Base-by-base conservation (phyloP, 441 rosid genomes). In the Bruguiera hainesii region DNA sequence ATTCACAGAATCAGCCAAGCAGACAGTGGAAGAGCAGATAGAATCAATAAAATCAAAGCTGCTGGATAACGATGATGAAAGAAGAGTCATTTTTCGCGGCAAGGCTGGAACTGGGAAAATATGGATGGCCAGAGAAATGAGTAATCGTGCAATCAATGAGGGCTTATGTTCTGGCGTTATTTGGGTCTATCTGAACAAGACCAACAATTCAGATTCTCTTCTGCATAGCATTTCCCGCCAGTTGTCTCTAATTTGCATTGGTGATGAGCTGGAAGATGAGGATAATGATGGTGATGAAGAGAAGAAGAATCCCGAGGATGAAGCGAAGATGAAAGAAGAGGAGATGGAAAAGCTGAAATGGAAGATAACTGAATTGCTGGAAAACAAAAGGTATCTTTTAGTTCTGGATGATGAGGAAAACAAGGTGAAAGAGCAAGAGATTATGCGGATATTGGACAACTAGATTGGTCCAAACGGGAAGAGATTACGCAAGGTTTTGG, bases 91-190 rank as follows among this genome's bases (percentile, higher is more conserved):
- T 23, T 52, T 85, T 37, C 28, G 26, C 39, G 88, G 89, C 49
- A 42, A 56, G n/a, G 66, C 66, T 51, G 87, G 91, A 56, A 76
- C 72, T 0, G 89, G 89, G 61, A 88, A 88, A 76, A 82, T 89
- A 1, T 72, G 86, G 87, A 57, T 83, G 67, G 88, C 88, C 18
- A 74, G 60, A 56, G 30, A 30, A 61, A 69, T 77, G 16, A 42
- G 39, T 26, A 53, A 84, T 1, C 0, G 2, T 65, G 83, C 59
- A 6, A 9, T 30, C 20, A 8, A 3, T 0, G 18, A 1, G 0
- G 21, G 29, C 25, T 3, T 4, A 0, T 75, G 73, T 67, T 71
- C 60, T 53, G 73, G 56, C 59, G 73, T 70, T 29, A 55, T 86
- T 13, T 84, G 83, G 81, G 57, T 87, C 48, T 71, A 69, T 56